Evolutionary conservation across 2,329 filamentous ascomycete genomes (phyloP).

Genomic region (Neonectria magnoliae): DNA sequence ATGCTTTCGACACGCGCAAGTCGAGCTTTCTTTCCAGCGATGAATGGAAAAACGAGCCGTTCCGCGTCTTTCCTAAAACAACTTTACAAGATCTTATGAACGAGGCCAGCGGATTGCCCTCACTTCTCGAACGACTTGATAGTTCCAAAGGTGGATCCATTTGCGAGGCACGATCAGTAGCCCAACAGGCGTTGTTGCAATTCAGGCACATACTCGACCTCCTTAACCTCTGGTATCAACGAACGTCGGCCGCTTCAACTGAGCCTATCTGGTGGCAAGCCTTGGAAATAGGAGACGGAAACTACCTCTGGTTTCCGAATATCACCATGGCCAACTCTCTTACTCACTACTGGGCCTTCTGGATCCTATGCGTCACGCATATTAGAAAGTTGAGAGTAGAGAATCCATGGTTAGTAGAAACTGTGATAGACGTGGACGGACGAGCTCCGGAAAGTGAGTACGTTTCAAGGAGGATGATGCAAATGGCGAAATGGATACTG

Average conservation of each 20-base stretch:
- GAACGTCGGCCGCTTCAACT: background rate
- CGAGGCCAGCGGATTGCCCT: constrained; percentile 1
- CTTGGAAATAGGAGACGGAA: background rate
- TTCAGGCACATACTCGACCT: background rate
- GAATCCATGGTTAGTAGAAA: background rate
- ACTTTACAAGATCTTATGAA: constrained; percentile 23
- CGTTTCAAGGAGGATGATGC: constrained; percentile 1
- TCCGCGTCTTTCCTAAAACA: constrained; percentile 7
- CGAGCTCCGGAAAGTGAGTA: background rate
- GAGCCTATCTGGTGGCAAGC: background rate
- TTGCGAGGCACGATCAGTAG: background rate
- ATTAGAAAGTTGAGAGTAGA: constrained; percentile 20
- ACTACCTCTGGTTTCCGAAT: constrained; percentile 44
- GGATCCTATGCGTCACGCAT: constrained; percentile 48
- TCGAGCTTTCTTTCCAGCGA: constrained; percentile 16
- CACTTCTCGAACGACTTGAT: constrained; percentile 10
- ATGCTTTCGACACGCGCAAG: constrained; percentile 7
- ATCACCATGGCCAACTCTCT: constrained; percentile 50
- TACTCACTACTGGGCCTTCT: constrained; percentile 52
- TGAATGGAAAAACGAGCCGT: constrained; percentile 19
- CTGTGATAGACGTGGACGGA: background rate
- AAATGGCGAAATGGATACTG: constrained; percentile 43
- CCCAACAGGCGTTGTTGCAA: background rate
- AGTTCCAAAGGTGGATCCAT: background rate
- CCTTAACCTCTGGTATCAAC: background rate